Evolutionary conservation across 139 green algal genomes (phyloP), one percentile per base, ranked within the genome.

Genomic region (Coelastrella sp.): DNA sequence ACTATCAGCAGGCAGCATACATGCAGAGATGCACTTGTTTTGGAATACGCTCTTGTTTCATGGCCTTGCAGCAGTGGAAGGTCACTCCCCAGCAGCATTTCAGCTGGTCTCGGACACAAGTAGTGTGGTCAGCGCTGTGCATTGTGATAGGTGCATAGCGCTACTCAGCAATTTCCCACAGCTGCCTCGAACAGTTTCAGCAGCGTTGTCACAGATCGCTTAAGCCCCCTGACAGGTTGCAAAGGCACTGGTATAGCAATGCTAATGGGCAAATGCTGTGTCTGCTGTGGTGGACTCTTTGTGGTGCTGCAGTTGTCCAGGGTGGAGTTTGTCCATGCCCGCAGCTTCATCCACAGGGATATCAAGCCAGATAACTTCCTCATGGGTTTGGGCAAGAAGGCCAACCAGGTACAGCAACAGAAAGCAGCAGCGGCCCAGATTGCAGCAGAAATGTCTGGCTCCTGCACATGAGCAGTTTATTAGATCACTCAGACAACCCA

Each of bases 241-340:
- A 49, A 49, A 49, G 35, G 35, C 35, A 49, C 35, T 49, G 35
- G 35, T 49, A 49, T 49, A 49, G 35, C 35, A 49, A 5, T 49
- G 35, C 35, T 49, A 3, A 49, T 49, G 35, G 35, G 35, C 35
- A 49, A 49, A 9, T 81, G 74, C 25, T 57, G 74, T 58, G 12
- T 81, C n/a, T 81, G 24, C 74, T 81, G 72, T 78, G 17, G 70
- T 78, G 8, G 74, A 14, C 25, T 81, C 9, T 58, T 83, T 10
- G 8, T 11, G 27, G 35, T 63, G 35, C n/a, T 93, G 94, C 95
- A 98, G 96, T 91, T 99, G 27, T 98, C 96, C 0, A 92, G 98
- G 6, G 97, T 99, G 58, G 98, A 99, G 95, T 99, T 98, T 90
- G 96, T 99, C 65, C 98, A 99, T 93, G 97, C 94, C 58, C 99